phyloP scores from a whole-genome alignment of 2,329 filamentous ascomycete species.

The Aureobasidium mangrovei region DNA sequence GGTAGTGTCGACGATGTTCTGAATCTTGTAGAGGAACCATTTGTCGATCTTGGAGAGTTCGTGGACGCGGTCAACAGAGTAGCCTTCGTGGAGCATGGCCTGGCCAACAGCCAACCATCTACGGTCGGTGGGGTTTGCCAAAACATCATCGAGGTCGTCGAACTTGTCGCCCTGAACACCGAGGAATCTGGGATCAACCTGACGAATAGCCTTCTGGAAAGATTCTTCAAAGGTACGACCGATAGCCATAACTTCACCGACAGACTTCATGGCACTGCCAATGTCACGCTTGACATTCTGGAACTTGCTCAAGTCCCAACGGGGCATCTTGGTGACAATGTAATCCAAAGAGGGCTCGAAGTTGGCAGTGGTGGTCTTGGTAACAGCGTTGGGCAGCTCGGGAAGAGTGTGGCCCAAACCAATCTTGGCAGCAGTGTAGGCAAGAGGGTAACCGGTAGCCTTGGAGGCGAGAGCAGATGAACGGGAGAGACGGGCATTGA shows the following conservation, averaged over 20 bases:
- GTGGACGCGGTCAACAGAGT: slow-evolving; percentile 84
- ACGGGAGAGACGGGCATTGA: slow-evolving; percentile 95
- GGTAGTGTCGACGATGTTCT: slow-evolving; percentile 91
- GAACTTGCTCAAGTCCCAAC: slow-evolving; percentile 98
- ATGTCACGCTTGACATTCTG: slow-evolving; percentile 98
- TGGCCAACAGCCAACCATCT: slow-evolving; percentile 96
- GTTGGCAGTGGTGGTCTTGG: slow-evolving; percentile 96
- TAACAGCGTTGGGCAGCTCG: slow-evolving; percentile 94
- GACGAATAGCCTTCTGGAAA: slow-evolving; percentile 96
- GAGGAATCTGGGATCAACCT: slow-evolving; percentile 84
- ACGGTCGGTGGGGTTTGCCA: slow-evolving; percentile 89
- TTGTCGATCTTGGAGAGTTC: slow-evolving; percentile 98
- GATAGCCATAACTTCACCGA: slow-evolving; percentile 99
- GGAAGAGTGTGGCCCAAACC: slow-evolving; percentile 91
- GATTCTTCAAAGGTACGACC: slow-evolving; percentile 97
- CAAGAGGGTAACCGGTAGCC: slow-evolving; percentile 92
- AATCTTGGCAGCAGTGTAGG: slow-evolving; percentile 97
- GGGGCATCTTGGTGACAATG: slow-evolving; percentile 95
- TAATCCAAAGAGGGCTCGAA: slow-evolving; percentile 97
- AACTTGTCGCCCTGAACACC: slow-evolving; percentile 96
- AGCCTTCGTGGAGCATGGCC: slow-evolving; percentile 95
- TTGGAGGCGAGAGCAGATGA: slow-evolving; percentile 96
- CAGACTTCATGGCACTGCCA: slow-evolving; percentile 96
- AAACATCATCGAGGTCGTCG: slow-evolving; percentile 79
- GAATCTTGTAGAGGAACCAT: slow-evolving; percentile 97